Evolutionary conservation across 2,329 filamentous ascomycete genomes (phyloP).

Genomic region (Botrytis hyacinthi): DNA sequence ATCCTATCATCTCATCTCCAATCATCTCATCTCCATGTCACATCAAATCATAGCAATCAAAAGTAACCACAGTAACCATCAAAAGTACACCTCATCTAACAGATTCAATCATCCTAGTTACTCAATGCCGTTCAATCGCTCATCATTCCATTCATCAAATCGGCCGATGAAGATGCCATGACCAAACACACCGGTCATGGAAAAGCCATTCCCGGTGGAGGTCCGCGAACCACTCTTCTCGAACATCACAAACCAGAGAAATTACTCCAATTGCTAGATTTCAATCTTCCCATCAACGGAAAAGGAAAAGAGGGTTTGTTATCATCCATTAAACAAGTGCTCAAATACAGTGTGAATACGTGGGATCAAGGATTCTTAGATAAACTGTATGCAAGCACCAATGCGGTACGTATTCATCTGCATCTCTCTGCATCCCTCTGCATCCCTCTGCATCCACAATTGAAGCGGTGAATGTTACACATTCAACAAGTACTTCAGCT

Average conservation of each 20-base stretch:
- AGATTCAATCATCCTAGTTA: slow-evolving; percentile 50
- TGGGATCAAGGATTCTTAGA: slow-evolving; percentile 97
- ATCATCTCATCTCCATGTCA: no score
- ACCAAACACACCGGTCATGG: slow-evolving; percentile 54
- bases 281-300: slow-evolving; percentile 58
- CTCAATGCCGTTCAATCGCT: slow-evolving; percentile 65
- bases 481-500: background rate
- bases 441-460: no score
- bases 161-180: slow-evolving; percentile 64
- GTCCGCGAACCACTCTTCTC: slow-evolving; percentile 58
- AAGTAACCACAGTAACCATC: background rate
- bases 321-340: slow-evolving; percentile 64
- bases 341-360: slow-evolving; percentile 93
- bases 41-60: background rate
- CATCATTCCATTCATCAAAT: slow-evolving; percentile 67
- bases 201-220: slow-evolving; percentile 41
- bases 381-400: slow-evolving; percentile 90
- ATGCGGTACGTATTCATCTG: slow-evolving; percentile 56
- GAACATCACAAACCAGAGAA: slow-evolving; percentile 59
- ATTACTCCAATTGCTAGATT: slow-evolving; percentile 53
- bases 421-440: slow-evolving; percentile 4
- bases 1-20: background rate
- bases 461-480: slow-evolving; percentile 2
- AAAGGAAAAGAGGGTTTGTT: slow-evolving; percentile 72
- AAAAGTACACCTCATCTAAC: slow-evolving; percentile 20